Evolutionary conservation across 352 stramenopile species (phyloP).

Genomic region (Saprolegnia diclina): DNA sequence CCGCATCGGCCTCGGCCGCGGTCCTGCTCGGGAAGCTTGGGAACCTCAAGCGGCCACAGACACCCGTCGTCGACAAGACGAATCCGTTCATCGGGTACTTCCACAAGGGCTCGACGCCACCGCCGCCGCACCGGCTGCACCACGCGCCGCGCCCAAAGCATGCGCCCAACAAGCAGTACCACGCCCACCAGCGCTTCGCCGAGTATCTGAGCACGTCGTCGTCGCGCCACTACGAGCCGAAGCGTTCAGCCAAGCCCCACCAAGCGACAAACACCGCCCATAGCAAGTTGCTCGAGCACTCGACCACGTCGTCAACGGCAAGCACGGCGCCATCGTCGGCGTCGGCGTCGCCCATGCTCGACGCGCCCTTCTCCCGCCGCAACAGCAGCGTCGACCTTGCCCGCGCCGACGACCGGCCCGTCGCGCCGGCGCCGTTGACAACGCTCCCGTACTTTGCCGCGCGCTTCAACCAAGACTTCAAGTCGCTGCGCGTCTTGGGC

Average conservation of each 20-base stretch:
- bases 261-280: neutral
- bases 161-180: slow-evolving; percentile 14
- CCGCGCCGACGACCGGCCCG: neutral
- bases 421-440: neutral
- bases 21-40: slow-evolving; percentile 24
- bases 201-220: neutral
- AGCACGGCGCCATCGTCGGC: neutral
- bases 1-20: slow-evolving; percentile 16
- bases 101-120: slow-evolving; percentile 36
- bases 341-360: neutral
- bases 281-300: neutral
- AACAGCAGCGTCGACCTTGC: neutral
- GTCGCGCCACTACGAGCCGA: neutral
- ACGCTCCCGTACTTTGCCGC: slow-evolving; percentile 26
- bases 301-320: neutral
- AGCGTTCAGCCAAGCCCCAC: neutral
- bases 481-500: slow-evolving; percentile 52
- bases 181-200: neutral
- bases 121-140: neutral
- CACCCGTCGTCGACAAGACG: slow-evolving; percentile 65
- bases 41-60: slow-evolving; percentile 3
- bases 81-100: slow-evolving; percentile 87
- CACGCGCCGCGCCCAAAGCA: neutral
- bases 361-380: neutral
- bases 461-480: slow-evolving; percentile 71